Percentiles rank a stretch among this genome's conserved stretches.
Conservation (phyloP, 129 eudicot species). For the carrot (Daucus carota) region DNA sequence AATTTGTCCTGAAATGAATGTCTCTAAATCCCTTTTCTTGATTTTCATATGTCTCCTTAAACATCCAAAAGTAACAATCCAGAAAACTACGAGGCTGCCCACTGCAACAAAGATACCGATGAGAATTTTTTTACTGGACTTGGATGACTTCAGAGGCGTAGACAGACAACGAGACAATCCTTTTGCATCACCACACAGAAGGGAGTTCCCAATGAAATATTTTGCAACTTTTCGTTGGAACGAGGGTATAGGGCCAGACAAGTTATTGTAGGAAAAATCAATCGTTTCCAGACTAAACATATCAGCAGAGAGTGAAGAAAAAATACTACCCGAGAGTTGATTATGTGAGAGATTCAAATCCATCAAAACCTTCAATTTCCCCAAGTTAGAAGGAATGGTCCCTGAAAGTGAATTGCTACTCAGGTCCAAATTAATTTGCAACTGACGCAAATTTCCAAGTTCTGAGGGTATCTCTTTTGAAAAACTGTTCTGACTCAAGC, state of each 20-base stretch:
- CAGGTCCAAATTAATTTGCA: slow-evolving; percentile 51
- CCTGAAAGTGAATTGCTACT: slow-evolving; percentile 71
- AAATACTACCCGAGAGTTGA: slow-evolving; percentile 55
- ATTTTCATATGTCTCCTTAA: slow-evolving; percentile 16
- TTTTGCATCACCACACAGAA: slow-evolving; percentile 55
- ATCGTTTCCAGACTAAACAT: slow-evolving; percentile 49
- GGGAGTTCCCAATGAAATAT: slow-evolving; percentile 45
- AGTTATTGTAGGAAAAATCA: slow-evolving; percentile 61
- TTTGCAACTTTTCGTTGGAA: slow-evolving; percentile 33
- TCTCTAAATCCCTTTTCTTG: slow-evolving; percentile 34
- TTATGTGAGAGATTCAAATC: slow-evolving; percentile 64
- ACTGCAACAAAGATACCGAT: slow-evolving; percentile 35
- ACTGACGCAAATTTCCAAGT: slow-evolving; percentile 42
- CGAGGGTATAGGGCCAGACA: too few relatives aligned
- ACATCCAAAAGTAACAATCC: slow-evolving; percentile 13
- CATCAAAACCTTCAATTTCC: slow-evolving; percentile 37
- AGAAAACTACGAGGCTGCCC: slow-evolving; percentile 30
- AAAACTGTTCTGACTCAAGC: slow-evolving; percentile 47
- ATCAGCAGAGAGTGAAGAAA: slow-evolving; percentile 27
- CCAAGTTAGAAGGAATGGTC: slow-evolving; percentile 44
- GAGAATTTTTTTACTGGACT: slow-evolving; percentile 23
- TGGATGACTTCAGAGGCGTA: neutral
- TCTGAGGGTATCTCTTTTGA: slow-evolving; percentile 56
- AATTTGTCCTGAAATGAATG: too few relatives aligned
- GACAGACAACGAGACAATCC: slow-evolving; percentile 44